These are phyloP conservation scores for Mycosphaerella sp. DNA, from an alignment of 2,329 filamentous ascomycete species.

Conservation along the genomic window DNA sequence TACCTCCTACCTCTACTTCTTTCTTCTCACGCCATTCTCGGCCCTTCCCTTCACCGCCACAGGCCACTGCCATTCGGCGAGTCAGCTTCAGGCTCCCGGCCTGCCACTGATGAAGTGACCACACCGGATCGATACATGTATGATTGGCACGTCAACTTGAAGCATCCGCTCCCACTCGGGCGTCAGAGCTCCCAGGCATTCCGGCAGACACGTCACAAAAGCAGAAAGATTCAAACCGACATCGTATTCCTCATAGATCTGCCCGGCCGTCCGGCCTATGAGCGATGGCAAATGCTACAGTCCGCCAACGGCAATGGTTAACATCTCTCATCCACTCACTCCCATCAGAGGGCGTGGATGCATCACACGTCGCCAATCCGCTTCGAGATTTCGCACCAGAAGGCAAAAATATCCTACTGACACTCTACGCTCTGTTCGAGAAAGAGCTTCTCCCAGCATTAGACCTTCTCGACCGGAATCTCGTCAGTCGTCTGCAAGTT, in stretches of 20 bases:
- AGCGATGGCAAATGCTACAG: conserved; percentile 3
- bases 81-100: no score
- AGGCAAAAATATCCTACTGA: conserved; percentile 53
- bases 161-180: no score
- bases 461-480: conserved; percentile 73
- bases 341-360: conserved; percentile 21
- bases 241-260: neutral
- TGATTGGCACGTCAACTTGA: no score
- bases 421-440: conserved; percentile 79
- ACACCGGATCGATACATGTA: no score
- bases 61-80: no score
- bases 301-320: conserved; percentile 22
- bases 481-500: conserved; percentile 52
- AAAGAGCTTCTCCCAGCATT: conserved; percentile 74
- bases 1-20: no score
- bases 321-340: conserved; percentile 27
- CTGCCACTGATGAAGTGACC: no score
- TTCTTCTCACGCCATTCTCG: no score
- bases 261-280: neutral
- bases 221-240: neutral
- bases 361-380: conserved; percentile 38
- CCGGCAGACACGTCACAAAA: no score
- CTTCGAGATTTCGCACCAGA: conserved; percentile 28
- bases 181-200: no score
- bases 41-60: no score